Conservation (phyloP, 2,329 filamentous ascomycete genomes). For the Tolypocladium ovalisporum region DNA sequence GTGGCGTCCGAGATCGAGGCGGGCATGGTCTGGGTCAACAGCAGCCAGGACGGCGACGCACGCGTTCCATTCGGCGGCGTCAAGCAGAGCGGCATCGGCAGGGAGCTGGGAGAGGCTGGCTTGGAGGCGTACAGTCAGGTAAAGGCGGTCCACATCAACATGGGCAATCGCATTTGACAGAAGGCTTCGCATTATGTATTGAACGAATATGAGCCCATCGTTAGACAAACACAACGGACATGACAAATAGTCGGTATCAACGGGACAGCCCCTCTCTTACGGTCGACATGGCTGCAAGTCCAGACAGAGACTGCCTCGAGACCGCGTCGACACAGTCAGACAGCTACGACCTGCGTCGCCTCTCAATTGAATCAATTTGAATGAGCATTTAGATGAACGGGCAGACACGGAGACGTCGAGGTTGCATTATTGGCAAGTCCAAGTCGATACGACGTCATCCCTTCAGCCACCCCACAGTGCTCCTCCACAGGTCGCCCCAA, state of each 20-base stretch:
- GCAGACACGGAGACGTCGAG: too few species aligned
- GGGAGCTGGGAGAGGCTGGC: slow-evolving; percentile 34
- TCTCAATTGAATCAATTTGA: too few species aligned
- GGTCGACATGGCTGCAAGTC: neutral
- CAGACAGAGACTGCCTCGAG: neutral
- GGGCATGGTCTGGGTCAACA: slow-evolving; percentile 47
- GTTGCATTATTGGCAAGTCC: neutral
- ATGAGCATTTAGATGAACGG: too few species aligned
- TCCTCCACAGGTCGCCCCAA: neutral
- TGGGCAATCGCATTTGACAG: slow-evolving; percentile 21
- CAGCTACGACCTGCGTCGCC: neutral
- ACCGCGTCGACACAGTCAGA: neutral
- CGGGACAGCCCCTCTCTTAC: neutral
- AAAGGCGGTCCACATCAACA: slow-evolving; percentile 34
- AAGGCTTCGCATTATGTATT: neutral
- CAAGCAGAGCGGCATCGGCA: slow-evolving; percentile 36
- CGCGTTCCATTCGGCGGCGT: slow-evolving; percentile 34
- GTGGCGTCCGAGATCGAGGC: slow-evolving; percentile 48
- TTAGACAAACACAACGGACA: neutral
- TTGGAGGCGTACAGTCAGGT: slow-evolving; percentile 31
- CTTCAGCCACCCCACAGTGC: neutral
- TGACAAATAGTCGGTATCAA: neutral
- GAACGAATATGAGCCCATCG: neutral
- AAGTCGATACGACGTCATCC: neutral
- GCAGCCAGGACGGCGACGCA: slow-evolving; percentile 31